These are phyloP conservation scores for Fraxinus anomala DNA, from an alignment of 257 asterid genomes.

Conservation along the genomic window DNA sequence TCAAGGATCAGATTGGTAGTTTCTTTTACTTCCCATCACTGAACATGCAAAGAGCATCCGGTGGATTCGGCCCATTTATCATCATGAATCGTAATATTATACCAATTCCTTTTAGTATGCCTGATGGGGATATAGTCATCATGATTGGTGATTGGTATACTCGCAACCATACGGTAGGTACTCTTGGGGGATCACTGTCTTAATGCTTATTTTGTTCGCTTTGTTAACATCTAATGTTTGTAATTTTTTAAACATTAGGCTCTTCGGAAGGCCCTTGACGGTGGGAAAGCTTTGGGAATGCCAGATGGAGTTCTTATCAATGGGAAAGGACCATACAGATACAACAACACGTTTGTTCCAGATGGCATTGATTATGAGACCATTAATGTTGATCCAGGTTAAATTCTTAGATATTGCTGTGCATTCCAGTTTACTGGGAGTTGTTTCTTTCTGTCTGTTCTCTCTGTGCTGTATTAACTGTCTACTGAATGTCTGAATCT, in stretches of 20 bases:
- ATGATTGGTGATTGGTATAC: slow-evolving; percentile 94
- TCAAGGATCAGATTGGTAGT: slow-evolving; percentile 95
- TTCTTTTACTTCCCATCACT: slow-evolving; percentile 85
- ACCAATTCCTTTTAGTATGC: slow-evolving; percentile 66
- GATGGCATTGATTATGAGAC: slow-evolving; percentile 83
- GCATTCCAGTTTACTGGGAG: background rate
- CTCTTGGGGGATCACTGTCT: background rate
- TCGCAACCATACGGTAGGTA: slow-evolving; percentile 62
- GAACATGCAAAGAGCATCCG: slow-evolving; percentile 87
- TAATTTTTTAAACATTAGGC: slow-evolving; percentile 40
- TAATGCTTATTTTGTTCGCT: background rate
- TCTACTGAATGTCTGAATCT: background rate
- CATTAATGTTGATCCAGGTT: slow-evolving; percentile 87
- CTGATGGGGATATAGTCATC: slow-evolving; percentile 84
- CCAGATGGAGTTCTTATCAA: slow-evolving; percentile 95
- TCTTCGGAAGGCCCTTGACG: slow-evolving; percentile 63
- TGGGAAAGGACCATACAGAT: slow-evolving; percentile 95
- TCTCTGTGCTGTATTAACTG: background rate
- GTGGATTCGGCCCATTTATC: slow-evolving; percentile 83
- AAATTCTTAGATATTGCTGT: slow-evolving; percentile 16
- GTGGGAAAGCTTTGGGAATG: slow-evolving; percentile 76
- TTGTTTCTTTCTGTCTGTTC: background rate
- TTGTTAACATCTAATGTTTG: background rate
- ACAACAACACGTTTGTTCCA: slow-evolving; percentile 74
- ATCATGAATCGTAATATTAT: slow-evolving; percentile 64